Base-by-base conservation (phyloP, 1,139 yeast genomes). In the Scheffersomyces quercinus region DNA sequence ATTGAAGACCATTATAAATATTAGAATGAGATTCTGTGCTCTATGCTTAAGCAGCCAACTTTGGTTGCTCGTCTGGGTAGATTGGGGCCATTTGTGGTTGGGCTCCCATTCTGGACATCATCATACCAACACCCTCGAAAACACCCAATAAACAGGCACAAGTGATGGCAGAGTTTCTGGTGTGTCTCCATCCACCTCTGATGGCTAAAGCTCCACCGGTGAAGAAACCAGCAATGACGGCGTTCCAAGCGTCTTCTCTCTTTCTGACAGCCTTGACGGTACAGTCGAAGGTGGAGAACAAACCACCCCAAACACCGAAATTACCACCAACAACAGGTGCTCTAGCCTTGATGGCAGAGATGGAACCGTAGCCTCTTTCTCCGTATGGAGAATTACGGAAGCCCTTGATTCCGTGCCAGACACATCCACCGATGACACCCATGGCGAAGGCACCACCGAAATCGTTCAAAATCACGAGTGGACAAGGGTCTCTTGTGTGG, bases 281-380 rank as follows among this genome's bases (percentile, higher is more conserved):
- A 76, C 99, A 93, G 69, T 93, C 99, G 65, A 85, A 95, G 6
- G 96, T 86, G 32, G 97, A 88, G 65, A 95, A 93, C 57, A 93
- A 75, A 47, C 99, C 99, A 75, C 99, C 99, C 99, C 99, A 93
- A 35, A 89, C 97, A 70, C 99, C 99, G 62, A 93, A 93, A 70
- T 93, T 93, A 60, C 99, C 99, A 52, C 99, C 99, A 45, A 93
- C 91, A 40, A 93, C 97, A 35, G 99, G 99, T 2, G 97, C 99
- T 68, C 99, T 81, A 46, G 97, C 89, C 65, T 90, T 89, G 56
- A 93, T 85, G 42, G 98, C 98, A 32, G 89, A 76, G 49, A 93
- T 64, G 24, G 97, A 88, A 42, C 99, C 99, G 50, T 81, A 73
- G 58, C 96, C 78, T 73, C 98, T 83, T 70, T 93, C 99, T 48